phyloP scores from a whole-genome alignment of 768 basidiomycete species.

The Imleria badia region DNA sequence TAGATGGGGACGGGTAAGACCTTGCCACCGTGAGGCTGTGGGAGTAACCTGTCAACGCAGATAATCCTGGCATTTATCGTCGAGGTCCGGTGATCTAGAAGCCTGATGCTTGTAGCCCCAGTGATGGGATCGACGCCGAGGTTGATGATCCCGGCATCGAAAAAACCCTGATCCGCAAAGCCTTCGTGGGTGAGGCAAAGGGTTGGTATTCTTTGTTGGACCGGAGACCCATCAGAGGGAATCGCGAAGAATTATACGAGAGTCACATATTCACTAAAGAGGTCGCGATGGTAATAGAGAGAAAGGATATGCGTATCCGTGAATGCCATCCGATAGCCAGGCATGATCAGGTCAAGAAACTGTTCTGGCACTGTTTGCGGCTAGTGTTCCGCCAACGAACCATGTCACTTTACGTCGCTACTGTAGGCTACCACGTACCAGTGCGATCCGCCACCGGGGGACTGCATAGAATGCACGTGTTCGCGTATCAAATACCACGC shows the following conservation, averaged over 20 bases:
- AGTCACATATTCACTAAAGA: neutral
- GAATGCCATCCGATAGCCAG: too few species aligned
- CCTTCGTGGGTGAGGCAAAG: slow-evolving; percentile 1
- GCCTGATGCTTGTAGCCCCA: neutral
- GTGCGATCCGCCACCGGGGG: neutral
- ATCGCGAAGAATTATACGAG: neutral
- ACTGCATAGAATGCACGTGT: neutral
- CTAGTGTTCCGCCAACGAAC: too few species aligned
- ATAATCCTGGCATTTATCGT: neutral
- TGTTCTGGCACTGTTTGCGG: too few species aligned
- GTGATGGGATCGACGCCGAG: neutral
- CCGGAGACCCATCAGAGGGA: neutral
- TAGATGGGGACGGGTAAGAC: too few species aligned
- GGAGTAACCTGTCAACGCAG: neutral
- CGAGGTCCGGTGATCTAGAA: neutral
- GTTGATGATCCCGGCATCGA: neutral
- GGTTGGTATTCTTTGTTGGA: too few species aligned
- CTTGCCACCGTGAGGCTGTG: neutral
- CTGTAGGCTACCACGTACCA: neutral
- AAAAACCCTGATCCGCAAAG: accelerated
- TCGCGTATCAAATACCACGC: neutral
- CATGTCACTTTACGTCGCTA: slow-evolving; percentile 7
- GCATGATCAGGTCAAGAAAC: too few species aligned
- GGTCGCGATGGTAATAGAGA: neutral
- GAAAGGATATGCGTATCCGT: neutral